Percentiles rank a stretch among this genome's conserved stretches.
These are phyloP conservation scores for Ottelia alismoides DNA, from an alignment of 106 monocot species.

Conservation along the genomic window DNA sequence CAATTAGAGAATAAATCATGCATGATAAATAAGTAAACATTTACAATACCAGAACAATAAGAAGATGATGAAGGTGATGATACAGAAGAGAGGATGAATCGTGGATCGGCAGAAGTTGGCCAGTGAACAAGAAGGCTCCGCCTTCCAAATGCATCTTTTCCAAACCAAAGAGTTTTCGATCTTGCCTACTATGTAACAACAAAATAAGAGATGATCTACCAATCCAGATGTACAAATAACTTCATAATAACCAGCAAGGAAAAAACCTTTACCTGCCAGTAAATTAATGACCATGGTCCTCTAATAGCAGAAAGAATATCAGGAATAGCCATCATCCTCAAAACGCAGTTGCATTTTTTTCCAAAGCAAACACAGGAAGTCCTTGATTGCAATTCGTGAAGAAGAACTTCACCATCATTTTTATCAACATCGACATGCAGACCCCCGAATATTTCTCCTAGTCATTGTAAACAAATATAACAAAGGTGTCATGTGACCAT, in stretches of 20 bases:
- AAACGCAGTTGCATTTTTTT: conserved; percentile 9
- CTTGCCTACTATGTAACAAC: too few species aligned
- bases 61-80: conserved; percentile 29
- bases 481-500: too few species aligned
- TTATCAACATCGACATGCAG: conserved; percentile 26
- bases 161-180: conserved; percentile 65
- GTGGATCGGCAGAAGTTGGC: conserved; percentile 39
- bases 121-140: conserved; percentile 66
- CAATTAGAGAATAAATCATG: too few species aligned
- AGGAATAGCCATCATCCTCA: conserved; percentile 31
- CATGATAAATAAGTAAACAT: too few species aligned
- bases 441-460: conserved; percentile 85
- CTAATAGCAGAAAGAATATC: conserved; percentile 50
- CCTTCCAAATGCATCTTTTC: conserved; percentile 78
- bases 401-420: conserved; percentile 52
- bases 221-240: background rate
- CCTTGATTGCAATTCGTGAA: conserved; percentile 31
- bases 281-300: conserved; percentile 12
- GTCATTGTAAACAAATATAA: too few species aligned
- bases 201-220: background rate
- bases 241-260: background rate
- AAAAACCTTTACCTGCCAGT: conserved; percentile 49
- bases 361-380: conserved; percentile 19
- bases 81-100: conserved; percentile 58
- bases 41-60: too few species aligned